phyloP scores from a whole-genome alignment of 148 eudicot species.

The Euryodendron excelsum region DNA sequence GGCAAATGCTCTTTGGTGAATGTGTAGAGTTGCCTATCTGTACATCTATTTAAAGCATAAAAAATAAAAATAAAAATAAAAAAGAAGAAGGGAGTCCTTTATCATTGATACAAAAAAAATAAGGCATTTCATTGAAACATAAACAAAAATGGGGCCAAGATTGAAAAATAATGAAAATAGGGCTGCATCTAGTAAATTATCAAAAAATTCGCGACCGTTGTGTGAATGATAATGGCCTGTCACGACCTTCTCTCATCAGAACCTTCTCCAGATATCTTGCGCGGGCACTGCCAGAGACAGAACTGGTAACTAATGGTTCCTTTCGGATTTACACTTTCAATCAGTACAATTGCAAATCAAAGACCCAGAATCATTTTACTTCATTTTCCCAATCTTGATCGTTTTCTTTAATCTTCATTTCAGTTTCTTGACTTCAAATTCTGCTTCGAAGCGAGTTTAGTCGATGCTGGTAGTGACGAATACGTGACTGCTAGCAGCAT shows the following conservation, averaged over 20 bases:
- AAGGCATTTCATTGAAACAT: no score
- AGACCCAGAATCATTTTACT: background rate
- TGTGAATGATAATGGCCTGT: background rate
- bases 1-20: no score
- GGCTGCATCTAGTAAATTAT: background rate
- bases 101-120: no score
- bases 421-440: background rate
- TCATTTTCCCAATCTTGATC: background rate
- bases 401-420: background rate
- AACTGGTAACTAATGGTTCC: background rate
- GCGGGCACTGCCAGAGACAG: slow-evolving; percentile 5
- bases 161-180: no score
- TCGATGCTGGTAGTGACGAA: background rate
- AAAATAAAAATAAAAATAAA: no score
- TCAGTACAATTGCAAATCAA: background rate
- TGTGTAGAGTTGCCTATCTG: no score
- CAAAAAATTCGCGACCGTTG: background rate
- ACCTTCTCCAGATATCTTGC: background rate
- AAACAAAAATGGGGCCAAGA: background rate
- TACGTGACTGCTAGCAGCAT: background rate
- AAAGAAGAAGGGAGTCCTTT: no score
- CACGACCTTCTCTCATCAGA: background rate
- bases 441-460: background rate
- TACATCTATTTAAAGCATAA: no score
- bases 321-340: background rate